Base-by-base conservation (phyloP, 768 basidiomycete species). In the Pholiota microspora region DNA sequence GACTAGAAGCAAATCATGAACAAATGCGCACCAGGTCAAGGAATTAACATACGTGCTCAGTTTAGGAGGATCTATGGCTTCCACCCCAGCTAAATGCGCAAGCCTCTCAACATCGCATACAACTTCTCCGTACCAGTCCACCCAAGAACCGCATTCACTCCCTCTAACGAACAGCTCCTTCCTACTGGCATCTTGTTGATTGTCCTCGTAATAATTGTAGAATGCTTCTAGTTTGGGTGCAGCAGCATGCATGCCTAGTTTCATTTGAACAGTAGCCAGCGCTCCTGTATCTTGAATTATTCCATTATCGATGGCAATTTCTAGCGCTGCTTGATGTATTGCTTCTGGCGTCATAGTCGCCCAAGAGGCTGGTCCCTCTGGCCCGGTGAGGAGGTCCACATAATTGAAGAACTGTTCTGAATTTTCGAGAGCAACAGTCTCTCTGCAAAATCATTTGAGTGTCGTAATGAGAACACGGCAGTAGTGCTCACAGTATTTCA, bases 171-270 rank as follows among this genome's bases (percentile, higher is more conserved):
- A 51, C 44, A 44, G 21, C 18, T 51, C 25, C 25, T 40, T 51
- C 24, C 40, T 62, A 61, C 31, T 23, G 71, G 65, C 8, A 61
- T 47, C 49, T 28, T 59, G 70, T 57, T 70, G 64, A 50, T 70
- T 64, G 59, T 74, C 67, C 47, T 67, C 61, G 60, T 93, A 95
- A 65, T 85, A 84, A 49, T 87, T 80, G 65, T 88, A 92, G 64
- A 87, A 89, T 0, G 94, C 94, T 55, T 92, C 85, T 24, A 98
- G 79, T 62, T 84, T 87, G 0, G 95, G 93, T 0, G 84, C 83
- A 6, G 87, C 79, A 2, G 86, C 81, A 59, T 95, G 92, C 50
- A 95, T 74, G 0, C 84, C 88, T 23, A 98, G 77, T 44, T 84
- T 83, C 69, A 88, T 79, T 58, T 92, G 78, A 10, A 93, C 80